Evolutionary conservation across 2,329 filamentous ascomycete species (phyloP), one percentile per base, ranked within the genome.

Genomic region (Cladosporium halotolerans): DNA sequence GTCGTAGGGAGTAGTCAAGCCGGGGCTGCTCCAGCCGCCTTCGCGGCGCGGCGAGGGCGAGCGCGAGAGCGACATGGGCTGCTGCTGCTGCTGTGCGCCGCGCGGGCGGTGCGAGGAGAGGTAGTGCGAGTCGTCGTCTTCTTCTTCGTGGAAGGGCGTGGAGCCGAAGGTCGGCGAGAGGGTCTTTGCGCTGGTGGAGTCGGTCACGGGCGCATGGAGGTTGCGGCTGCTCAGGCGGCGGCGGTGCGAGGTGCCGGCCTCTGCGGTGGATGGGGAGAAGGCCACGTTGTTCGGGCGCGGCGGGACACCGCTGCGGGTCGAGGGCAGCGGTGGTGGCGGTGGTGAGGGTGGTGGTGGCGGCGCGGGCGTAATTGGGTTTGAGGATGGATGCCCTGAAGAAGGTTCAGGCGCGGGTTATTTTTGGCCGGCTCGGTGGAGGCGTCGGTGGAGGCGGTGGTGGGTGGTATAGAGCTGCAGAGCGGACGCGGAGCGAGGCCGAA

Each of bases 1-100:
- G 39, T 65, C 61, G 54, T 72, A 76, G 59, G 82, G 83, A 56
- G 86, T 83, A 66, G 82, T 86, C 63, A 95, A 78, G 55, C 88
- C 66, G 89, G 79, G 59, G 85, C 88, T 53, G 87, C 89, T 72
- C 91, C 92, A 96, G 63, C 90, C 90, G 67, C 89, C 89, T 64
- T 87, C 86, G 57, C 84, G 86, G 58, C 83, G 80, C 57, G 91
- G 92, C 53, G 89, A 96, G 47, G 91, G 89, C 67, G 89, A 95
- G 72, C 89, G 84, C 61, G 90, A 93, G 58, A 92, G 75, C 61
- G 88, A 88, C 91, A 96, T 96, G 55, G 58, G 59, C 31, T 51
- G 48, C 19, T 31, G 36, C 40, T 16, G 28, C 13, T 13, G 10
- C 13, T 13, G n/a, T 3, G n/a, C n/a, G 10, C 13, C 13, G 16